Percentiles rank a stretch among this genome's conserved stretches.
These are phyloP conservation scores for Solioccasus polychromus DNA, from an alignment of 768 basidiomycete genomes.

Conservation along the genomic window DNA sequence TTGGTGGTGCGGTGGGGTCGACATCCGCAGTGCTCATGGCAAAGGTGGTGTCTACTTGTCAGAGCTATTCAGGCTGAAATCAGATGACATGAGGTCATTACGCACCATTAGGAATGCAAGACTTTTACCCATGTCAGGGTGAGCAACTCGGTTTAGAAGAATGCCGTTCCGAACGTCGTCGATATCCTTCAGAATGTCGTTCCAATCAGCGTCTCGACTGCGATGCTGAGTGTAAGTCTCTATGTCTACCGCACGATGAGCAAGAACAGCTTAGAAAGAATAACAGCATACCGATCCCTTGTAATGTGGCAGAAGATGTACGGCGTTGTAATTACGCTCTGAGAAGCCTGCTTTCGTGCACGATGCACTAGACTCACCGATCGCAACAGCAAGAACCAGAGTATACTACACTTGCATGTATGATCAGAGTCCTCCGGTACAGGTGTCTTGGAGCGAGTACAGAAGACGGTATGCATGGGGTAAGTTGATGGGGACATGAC, in stretches of 20 bases:
- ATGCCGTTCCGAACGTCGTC: constrained; percentile 2
- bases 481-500: too few species aligned
- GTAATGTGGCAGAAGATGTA: constrained; percentile 6
- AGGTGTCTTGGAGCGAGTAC: too few species aligned
- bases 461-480: too few species aligned
- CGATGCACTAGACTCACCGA: too few species aligned
- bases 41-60: constrained; percentile 6
- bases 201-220: neutral
- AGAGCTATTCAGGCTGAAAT: neutral
- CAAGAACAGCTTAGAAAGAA: neutral
- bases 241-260: constrained; percentile 1
- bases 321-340: neutral
- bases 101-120: constrained; percentile 6
- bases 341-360: neutral
- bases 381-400: too few species aligned
- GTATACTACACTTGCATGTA: too few species aligned
- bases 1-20: neutral
- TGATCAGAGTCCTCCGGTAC: too few species aligned
- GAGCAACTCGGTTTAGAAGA: neutral
- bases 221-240: neutral
- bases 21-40: constrained; percentile 1
- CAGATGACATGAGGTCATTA: neutral
- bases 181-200: neutral
- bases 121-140: neutral
- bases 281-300: constrained; percentile 1